A percentile compares a stretch with the other conserved stretches of the same genome.
Evolutionary conservation across 768 basidiomycete genomes (phyloP).

Genomic region (Russula vinacea): DNA sequence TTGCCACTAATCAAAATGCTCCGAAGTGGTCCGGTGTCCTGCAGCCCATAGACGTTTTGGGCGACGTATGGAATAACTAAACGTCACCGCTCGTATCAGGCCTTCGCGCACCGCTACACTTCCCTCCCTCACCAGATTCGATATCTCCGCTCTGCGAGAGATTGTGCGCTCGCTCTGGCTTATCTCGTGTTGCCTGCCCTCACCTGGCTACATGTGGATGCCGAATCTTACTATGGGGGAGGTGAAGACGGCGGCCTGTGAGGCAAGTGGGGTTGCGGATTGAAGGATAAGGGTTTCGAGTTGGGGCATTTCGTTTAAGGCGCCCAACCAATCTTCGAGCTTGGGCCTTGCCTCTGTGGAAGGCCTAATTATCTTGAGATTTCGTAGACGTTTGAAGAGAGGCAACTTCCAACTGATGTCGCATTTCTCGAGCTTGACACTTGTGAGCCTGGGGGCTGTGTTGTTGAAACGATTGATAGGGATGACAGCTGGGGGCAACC

Average conservation of each 20-base stretch:
- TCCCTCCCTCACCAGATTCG: neutral
- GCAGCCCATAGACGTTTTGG: slow-evolving; percentile 5
- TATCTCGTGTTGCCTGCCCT: no score
- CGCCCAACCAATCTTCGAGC: neutral
- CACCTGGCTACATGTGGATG: no score
- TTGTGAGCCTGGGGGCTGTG: neutral
- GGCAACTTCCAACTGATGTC: neutral
- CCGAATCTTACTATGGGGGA: no score
- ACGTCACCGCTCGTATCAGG: no score
- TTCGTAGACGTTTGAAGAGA: neutral
- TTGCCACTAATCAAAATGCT: neutral
- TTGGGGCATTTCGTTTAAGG: neutral
- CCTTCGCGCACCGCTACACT: no score
- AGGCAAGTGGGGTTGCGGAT: neutral
- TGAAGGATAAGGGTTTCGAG: neutral
- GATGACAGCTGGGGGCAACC: no score
- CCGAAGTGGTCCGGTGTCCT: slow-evolving; percentile 10
- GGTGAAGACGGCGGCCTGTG: no score
- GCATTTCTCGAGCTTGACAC: neutral
- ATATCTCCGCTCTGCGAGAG: no score
- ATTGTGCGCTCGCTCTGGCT: no score
- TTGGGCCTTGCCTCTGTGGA: neutral
- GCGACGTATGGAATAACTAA: neutral
- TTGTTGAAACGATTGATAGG: neutral
- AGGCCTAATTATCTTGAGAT: neutral